These are phyloP conservation scores for Trichoderma asperelloides DNA, from an alignment of 495 filamentous ascomycete species.

Conservation along the genomic window DNA sequence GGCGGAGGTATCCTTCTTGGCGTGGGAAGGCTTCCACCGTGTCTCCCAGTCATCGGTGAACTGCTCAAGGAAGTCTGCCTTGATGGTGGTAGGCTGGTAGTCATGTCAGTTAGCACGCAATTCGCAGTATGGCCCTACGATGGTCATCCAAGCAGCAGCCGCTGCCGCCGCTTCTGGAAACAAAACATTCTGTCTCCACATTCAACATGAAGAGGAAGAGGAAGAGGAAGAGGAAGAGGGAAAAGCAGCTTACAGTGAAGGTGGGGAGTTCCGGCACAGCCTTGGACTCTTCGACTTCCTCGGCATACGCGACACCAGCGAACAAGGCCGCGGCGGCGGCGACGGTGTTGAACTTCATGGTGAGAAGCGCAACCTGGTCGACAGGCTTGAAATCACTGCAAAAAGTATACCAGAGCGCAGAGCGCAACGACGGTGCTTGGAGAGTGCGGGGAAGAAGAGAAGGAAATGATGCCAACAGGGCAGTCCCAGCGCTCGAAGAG, in stretches of 20 bases:
- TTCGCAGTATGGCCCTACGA: not conserved
- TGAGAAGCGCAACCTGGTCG: constrained; percentile 15
- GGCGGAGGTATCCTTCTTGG: constrained; percentile 75
- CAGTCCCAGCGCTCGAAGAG: constrained; percentile 35
- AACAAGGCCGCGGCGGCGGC: constrained; percentile 64
- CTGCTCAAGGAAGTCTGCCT: constrained; percentile 95
- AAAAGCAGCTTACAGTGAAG: constrained; percentile 67
- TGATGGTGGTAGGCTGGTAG: constrained; percentile 67
- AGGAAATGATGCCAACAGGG: constrained; percentile 16
- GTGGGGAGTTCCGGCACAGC: constrained; percentile 57
- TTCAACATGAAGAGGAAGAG: not conserved
- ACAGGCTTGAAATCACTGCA: too few species aligned
- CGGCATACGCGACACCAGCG: constrained; percentile 59
- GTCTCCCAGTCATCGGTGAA: constrained; percentile 92
- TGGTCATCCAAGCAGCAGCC: not conserved
- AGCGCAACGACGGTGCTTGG: not conserved
- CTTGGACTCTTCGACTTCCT: constrained; percentile 56
- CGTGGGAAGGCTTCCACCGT: constrained; percentile 87
- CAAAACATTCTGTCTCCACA: not conserved
- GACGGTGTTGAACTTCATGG: constrained; percentile 69
- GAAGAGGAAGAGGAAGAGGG: too few species aligned
- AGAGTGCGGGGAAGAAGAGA: constrained; percentile 11
- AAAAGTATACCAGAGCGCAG: constrained; percentile 10
- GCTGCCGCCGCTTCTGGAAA: not conserved
- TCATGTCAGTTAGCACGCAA: constrained; percentile 21